These are phyloP conservation scores for Alternaria atra DNA, from an alignment of 2,329 filamentous ascomycete genomes.

Conservation along the genomic window DNA sequence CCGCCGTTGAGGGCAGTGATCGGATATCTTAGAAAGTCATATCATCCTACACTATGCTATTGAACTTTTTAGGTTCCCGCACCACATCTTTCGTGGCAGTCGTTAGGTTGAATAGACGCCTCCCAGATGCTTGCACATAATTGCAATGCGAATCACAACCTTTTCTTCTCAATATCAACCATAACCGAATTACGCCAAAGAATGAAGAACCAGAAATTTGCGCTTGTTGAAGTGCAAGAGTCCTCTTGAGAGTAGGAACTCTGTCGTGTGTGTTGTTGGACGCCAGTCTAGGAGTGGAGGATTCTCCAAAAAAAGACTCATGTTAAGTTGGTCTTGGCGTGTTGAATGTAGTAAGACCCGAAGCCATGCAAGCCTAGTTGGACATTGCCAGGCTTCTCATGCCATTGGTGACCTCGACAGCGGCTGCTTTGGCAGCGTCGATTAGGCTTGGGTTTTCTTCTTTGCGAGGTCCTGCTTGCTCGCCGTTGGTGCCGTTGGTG, in stretches of 20 bases:
- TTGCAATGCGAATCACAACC: background rate
- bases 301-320: slow-evolving; percentile 8
- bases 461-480: slow-evolving; percentile 23
- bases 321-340: slow-evolving; percentile 36
- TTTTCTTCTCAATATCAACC: background rate
- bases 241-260: slow-evolving; percentile 34
- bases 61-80: slow-evolving; percentile 16
- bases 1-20: slow-evolving; percentile 40
- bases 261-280: slow-evolving; percentile 15
- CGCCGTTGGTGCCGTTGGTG: slow-evolving; percentile 24
- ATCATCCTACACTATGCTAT: slow-evolving; percentile 6
- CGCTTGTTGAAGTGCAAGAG: slow-evolving; percentile 32
- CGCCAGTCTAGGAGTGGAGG: background rate
- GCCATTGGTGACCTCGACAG: slow-evolving; percentile 42
- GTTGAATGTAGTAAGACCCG: slow-evolving; percentile 47
- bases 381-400: slow-evolving; percentile 38
- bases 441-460: slow-evolving; percentile 31
- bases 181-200: background rate
- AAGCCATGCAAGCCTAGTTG: slow-evolving; percentile 29
- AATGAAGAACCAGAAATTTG: slow-evolving; percentile 3
- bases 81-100: slow-evolving; percentile 38
- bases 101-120: slow-evolving; percentile 54
- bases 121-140: slow-evolving; percentile 38
- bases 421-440: slow-evolving; percentile 40
- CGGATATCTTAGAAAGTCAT: slow-evolving; percentile 39